phyloP scores from a whole-genome alignment of 805 yeast genomes.

The Tetrapisispora nanseiensis region DNA sequence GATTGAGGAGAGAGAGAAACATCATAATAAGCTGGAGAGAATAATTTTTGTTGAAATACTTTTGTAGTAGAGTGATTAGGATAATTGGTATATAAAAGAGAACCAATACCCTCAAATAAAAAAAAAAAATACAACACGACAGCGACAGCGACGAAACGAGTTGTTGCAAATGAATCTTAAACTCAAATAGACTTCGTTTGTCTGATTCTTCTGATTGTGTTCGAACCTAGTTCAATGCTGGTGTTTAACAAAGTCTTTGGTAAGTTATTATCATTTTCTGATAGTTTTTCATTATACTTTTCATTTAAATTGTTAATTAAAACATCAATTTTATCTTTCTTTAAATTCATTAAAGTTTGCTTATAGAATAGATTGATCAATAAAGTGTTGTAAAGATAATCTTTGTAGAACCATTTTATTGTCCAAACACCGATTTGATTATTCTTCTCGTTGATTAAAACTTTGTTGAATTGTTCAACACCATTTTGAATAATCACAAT shows the following conservation, averaged over 20 bases:
- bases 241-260: background rate
- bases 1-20: no score
- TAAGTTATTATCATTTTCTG: background rate
- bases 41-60: no score
- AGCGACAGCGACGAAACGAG: no score
- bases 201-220: background rate
- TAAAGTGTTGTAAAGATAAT: background rate
- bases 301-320: background rate
- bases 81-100: no score
- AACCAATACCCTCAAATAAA: no score
- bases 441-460: background rate
- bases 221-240: background rate
- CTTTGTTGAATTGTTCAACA: background rate
- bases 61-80: no score
- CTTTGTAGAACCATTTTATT: background rate
- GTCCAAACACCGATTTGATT: slow-evolving; percentile 1
- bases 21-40: no score
- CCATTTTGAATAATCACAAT: slow-evolving; percentile 1
- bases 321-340: slow-evolving; percentile 1
- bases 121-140: no score
- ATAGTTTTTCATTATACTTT: background rate
- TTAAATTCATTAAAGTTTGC: background rate
- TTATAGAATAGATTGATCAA: background rate
- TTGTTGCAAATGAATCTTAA: background rate
- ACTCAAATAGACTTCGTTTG: background rate